These are phyloP conservation scores for Podaxis pistillaris DNA, from an alignment of 768 basidiomycete species.

Conservation along the genomic window DNA sequence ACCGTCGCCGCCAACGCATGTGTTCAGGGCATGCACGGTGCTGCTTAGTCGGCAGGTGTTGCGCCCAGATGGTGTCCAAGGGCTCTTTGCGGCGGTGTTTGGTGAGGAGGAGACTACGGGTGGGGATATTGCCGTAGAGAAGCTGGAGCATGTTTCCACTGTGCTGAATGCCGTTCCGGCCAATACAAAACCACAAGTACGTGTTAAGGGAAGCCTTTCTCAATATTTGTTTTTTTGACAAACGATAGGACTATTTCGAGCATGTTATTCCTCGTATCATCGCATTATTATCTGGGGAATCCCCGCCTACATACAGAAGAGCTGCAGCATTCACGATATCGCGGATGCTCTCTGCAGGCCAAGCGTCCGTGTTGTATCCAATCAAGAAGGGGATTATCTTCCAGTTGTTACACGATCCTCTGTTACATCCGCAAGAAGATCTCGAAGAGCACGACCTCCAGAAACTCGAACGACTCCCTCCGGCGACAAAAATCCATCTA, in stretches of 20 bases:
- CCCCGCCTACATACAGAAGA: constrained; percentile 46
- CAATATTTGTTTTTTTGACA: constrained; percentile 2
- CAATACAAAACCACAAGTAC: constrained; percentile 52
- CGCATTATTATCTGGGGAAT: constrained; percentile 42
- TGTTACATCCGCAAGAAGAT: constrained; percentile 27
- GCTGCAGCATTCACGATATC: constrained; percentile 71
- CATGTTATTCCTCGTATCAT: constrained; percentile 56
- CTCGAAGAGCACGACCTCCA: background rate
- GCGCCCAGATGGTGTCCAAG: constrained; percentile 66
- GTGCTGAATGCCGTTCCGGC: constrained; percentile 65
- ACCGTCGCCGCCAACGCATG: constrained; percentile 44
- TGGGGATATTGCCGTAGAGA: constrained; percentile 59
- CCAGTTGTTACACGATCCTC: constrained; percentile 51
- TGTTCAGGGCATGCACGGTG: constrained; percentile 56
- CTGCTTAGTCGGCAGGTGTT: constrained; percentile 71
- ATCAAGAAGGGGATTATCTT: constrained; percentile 38
- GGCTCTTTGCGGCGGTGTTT: constrained; percentile 68
- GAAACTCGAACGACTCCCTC: background rate
- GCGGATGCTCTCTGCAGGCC: constrained; percentile 51
- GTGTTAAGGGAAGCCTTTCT: constrained; percentile 18
- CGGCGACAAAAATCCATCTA: constrained; percentile 14
- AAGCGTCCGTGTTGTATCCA: constrained; percentile 23
- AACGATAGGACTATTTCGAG: constrained; percentile 59
- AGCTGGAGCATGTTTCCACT: constrained; percentile 69
- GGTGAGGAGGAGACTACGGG: constrained; percentile 51